Evolutionary conservation across 2,329 filamentous ascomycete genomes (phyloP).

Genomic region (Curvularia eragrostidis): DNA sequence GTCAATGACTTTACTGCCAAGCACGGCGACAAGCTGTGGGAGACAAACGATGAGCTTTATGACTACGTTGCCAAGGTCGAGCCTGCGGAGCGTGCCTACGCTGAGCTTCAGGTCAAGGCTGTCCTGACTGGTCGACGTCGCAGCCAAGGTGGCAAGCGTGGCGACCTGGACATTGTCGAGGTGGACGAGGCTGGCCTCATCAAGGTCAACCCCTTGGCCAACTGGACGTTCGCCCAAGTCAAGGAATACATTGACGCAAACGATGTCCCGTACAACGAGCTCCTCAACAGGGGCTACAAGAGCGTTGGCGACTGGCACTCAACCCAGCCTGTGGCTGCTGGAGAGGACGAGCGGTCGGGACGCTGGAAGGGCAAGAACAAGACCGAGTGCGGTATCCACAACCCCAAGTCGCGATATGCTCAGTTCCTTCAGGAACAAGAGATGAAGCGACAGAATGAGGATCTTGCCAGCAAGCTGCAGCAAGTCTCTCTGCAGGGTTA

Average conservation of each 20-base stretch:
- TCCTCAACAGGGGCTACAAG: conserved; percentile 96
- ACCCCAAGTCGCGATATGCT: conserved; percentile 92
- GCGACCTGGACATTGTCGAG: conserved; percentile 89
- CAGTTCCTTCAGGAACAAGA: conserved; percentile 80
- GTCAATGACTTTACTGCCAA: conserved; percentile 78
- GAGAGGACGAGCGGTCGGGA: conserved; percentile 94
- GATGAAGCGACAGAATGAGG: conserved; percentile 60
- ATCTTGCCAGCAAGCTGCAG: conserved; percentile 41
- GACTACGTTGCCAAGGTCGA: conserved; percentile 98
- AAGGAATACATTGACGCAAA: conserved; percentile 85
- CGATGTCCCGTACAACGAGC: conserved; percentile 89
- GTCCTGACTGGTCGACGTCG: conserved; percentile 90
- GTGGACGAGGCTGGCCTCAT: conserved; percentile 88
- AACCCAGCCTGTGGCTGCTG: conserved; percentile 83
- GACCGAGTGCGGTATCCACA: conserved; percentile 99
- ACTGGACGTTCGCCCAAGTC: conserved; percentile 92
- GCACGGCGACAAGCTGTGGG: conserved; percentile 85
- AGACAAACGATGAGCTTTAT: conserved; percentile 85
- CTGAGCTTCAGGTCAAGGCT: conserved; percentile 84
- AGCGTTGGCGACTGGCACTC: conserved; percentile 98
- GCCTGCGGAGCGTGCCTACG: conserved; percentile 89
- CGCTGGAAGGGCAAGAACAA: conserved; percentile 96
- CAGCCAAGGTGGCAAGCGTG: conserved; percentile 91
- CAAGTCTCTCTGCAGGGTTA: conserved; percentile 35
- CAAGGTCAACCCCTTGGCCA: conserved; percentile 97